phyloP scores from a whole-genome alignment of 495 filamentous ascomycete genomes.

The Gamarada debralockiae region DNA sequence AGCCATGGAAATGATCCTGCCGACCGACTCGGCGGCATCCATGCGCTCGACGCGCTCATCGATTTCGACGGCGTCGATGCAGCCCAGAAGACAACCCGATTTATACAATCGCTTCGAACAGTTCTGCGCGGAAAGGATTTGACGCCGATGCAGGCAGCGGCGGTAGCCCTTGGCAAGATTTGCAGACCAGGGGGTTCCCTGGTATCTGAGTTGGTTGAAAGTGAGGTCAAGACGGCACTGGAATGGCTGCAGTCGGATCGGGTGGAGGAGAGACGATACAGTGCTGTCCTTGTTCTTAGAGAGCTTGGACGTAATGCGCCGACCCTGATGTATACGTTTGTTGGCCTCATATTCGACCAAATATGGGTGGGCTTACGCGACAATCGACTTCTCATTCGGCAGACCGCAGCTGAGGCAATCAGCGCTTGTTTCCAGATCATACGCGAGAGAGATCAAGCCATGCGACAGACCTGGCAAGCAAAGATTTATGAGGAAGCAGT shows the following conservation, averaged over 20 bases:
- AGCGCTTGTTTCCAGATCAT: slow-evolving; percentile 94
- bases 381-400: slow-evolving; percentile 82
- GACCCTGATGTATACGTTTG: slow-evolving; percentile 88
- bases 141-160: slow-evolving; percentile 80
- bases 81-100: slow-evolving; percentile 89
- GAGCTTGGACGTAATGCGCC: slow-evolving; percentile 89
- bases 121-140: slow-evolving; percentile 87
- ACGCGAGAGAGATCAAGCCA: slow-evolving; percentile 76
- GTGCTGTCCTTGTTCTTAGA: slow-evolving; percentile 82
- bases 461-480: slow-evolving; percentile 80
- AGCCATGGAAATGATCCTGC: slow-evolving; percentile 79
- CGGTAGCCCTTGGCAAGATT: slow-evolving; percentile 80
- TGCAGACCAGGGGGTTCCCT: slow-evolving; percentile 90
- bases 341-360: slow-evolving; percentile 84
- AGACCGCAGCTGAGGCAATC: slow-evolving; percentile 84
- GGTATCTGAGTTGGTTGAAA: slow-evolving; percentile 93
- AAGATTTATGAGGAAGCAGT: slow-evolving; percentile 82
- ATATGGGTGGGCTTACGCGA: slow-evolving; percentile 94
- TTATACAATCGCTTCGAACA: slow-evolving; percentile 82
- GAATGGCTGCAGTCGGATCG: slow-evolving; percentile 97
- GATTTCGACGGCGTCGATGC: slow-evolving; percentile 94
- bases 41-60: slow-evolving; percentile 87
- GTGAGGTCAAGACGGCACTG: slow-evolving; percentile 88
- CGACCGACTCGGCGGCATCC: slow-evolving; percentile 86
- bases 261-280: slow-evolving; percentile 86